Base-by-base conservation (phyloP, 352 stramenopile genomes). In the Globisporangium canariense region DNA sequence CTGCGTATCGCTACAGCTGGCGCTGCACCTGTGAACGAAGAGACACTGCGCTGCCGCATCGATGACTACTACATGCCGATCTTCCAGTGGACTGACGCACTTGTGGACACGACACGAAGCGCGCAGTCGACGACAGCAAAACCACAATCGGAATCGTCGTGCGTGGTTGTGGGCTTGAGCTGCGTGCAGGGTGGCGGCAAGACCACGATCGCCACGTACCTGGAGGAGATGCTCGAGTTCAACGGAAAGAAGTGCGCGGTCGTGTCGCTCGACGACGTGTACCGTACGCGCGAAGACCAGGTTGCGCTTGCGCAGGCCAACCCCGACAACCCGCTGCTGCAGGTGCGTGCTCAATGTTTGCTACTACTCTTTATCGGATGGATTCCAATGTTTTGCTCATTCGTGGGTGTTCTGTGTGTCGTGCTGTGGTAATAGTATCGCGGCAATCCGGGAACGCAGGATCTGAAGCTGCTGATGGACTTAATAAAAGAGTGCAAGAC, bases 101-200 rank as follows among this genome's bases (percentile, higher is more conserved):
- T 92, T 13, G 64, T 90, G 49, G 64, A 83, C 47, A 60, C 67
- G 20, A 66, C 61, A 20, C 72, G 73, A 46, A 65, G 47, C 20
- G 66, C 67, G 28, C 25, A 28, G 58, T 25, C 22, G 22, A 60
- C 16, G 56, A 58, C 9, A 18, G 58, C 9, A 18, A 51, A 43
- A 22, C 30, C 20, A 34, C 36, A 16, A 66, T 14, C 13, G 6
- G 4, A 7, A 36, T 16, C 66, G n/a, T 70, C 67, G 30, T 89
- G 83, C 34, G 76, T 93, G n/a, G 78, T 81, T 61, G 74, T 96
- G 28, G 87, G 87, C 2, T 64, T 96, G 20, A 96, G 83, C 62
- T 93, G 85, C 66, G 85, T 90, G 51, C 87, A 96, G 73, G 88
- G 88, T 11, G 83, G 86, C 8, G 88, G 88, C 22, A 96, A 95